These are phyloP conservation scores for Corylus heterophylla DNA, from an alignment of 306 rosid species.

Conservation along the genomic window DNA sequence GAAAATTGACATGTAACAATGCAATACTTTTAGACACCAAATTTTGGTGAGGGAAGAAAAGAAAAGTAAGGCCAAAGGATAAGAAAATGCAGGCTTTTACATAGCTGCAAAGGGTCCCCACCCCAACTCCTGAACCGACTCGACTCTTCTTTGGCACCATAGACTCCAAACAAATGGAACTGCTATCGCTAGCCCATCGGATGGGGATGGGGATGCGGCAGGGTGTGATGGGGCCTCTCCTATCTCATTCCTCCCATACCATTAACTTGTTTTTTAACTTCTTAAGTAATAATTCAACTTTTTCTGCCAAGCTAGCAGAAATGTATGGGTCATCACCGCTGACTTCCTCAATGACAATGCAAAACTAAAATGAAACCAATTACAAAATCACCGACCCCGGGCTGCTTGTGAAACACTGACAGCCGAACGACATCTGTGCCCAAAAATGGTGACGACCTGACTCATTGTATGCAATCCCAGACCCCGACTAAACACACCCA, in stretches of 20 bases:
- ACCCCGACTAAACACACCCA: conserved; percentile 74
- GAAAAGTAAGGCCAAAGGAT: conserved; percentile 13
- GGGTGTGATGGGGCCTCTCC: conserved; percentile 37
- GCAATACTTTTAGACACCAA: conserved; percentile 35
- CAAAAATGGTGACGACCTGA: conserved; percentile 81
- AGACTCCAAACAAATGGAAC: conserved; percentile 39
- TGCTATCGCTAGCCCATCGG: conserved; percentile 29
- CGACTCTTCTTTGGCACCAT: conserved; percentile 35
- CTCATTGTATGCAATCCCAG: conserved; percentile 74
- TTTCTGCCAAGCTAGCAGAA: conserved; percentile 84
- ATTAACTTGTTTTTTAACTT: conserved; percentile 33
- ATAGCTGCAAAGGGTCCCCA: conserved; percentile 34
- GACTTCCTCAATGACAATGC: conserved; percentile 61
- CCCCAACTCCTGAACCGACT: conserved; percentile 26
- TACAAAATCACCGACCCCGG: conserved; percentile 44
- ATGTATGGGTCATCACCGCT: conserved; percentile 52
- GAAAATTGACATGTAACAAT: conserved; percentile 36
- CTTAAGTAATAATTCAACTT: conserved; percentile 24
- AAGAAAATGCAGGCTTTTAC: conserved; percentile 40
- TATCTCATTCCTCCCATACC: conserved; percentile 29
- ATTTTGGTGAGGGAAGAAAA: conserved; percentile 34
- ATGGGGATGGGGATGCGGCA: conserved; percentile 7
- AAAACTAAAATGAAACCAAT: conserved; percentile 38
- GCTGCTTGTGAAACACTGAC: conserved; percentile 51
- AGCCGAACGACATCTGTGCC: conserved; percentile 51